phyloP scores from a whole-genome alignment of 495 filamentous ascomycete genomes.

The Penicillium robsamsonii region DNA sequence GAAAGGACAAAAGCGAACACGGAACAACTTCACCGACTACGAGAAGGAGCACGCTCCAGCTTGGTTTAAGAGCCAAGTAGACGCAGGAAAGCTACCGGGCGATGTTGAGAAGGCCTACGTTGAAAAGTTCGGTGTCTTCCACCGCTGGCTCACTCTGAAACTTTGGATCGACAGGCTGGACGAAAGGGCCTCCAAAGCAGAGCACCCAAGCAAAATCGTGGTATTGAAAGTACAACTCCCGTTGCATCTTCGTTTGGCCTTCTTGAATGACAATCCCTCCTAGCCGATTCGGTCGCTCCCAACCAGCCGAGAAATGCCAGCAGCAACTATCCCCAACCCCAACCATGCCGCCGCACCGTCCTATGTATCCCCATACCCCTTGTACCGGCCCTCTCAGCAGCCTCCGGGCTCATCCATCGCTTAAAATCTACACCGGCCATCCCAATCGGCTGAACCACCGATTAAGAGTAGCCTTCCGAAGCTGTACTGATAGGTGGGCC shows the following conservation, averaged over 20 bases:
- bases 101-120: constrained; percentile 1
- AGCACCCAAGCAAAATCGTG: background rate
- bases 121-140: constrained; percentile 3
- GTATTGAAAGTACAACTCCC: constrained; percentile 4
- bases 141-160: background rate
- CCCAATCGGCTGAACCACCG: background rate
- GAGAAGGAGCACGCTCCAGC: constrained; percentile 6
- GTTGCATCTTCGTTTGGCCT: background rate
- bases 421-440: background rate
- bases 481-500: background rate
- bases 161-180: constrained; percentile 4
- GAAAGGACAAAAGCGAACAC: background rate
- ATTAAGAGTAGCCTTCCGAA: background rate
- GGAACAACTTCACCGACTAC: constrained; percentile 7
- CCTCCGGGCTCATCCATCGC: background rate
- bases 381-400: background rate
- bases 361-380: constrained; percentile 1
- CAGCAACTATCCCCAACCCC: background rate
- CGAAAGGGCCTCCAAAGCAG: background rate
- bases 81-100: background rate
- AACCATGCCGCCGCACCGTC: background rate
- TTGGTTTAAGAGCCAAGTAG: background rate
- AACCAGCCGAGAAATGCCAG: background rate
- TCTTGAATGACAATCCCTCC: background rate
- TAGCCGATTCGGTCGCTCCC: background rate